Conservation (phyloP, 2,329 filamentous ascomycete species). For the Epichloe gansuensis region DNA sequence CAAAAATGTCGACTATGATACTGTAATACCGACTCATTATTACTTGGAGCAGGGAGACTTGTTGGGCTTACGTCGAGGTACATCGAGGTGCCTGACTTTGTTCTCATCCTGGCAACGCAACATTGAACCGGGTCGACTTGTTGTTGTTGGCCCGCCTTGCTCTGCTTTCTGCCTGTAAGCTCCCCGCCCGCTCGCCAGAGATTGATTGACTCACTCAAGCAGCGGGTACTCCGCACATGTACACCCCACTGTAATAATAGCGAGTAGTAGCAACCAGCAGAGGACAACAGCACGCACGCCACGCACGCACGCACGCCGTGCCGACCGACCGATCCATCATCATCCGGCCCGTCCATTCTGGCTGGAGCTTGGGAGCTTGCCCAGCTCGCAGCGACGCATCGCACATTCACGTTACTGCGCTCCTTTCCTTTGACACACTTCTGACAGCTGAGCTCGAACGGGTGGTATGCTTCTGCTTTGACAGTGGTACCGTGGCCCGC, state of each 20-base stretch:
- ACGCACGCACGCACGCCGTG: too few species aligned
- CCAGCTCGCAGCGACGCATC: slow-evolving; percentile 5
- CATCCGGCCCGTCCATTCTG: slow-evolving; percentile 1
- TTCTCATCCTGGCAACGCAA: background rate
- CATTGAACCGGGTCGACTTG: too few species aligned
- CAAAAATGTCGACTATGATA: too few species aligned
- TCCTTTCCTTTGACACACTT: background rate
- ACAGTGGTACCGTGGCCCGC: background rate
- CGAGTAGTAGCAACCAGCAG: too few species aligned
- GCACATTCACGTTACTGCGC: background rate
- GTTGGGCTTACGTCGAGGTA: slow-evolving; percentile 11
- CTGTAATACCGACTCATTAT: background rate
- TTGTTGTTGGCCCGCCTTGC: too few species aligned
- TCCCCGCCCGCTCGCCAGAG: too few species aligned
- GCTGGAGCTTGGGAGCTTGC: slow-evolving; percentile 6
- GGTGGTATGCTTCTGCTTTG: background rate
- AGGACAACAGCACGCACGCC: too few species aligned
- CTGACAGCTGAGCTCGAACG: background rate
- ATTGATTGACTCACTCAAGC: too few species aligned
- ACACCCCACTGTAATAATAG: too few species aligned
- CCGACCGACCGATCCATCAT: background rate
- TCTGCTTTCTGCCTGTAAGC: too few species aligned
- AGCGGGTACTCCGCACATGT: too few species aligned
- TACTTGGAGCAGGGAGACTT: slow-evolving; percentile 9
- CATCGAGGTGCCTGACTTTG: slow-evolving; percentile 11